These are phyloP conservation scores for Aspergillus fumigatiaffinis DNA, from an alignment of 2,329 filamentous ascomycete genomes.

Conservation along the genomic window DNA sequence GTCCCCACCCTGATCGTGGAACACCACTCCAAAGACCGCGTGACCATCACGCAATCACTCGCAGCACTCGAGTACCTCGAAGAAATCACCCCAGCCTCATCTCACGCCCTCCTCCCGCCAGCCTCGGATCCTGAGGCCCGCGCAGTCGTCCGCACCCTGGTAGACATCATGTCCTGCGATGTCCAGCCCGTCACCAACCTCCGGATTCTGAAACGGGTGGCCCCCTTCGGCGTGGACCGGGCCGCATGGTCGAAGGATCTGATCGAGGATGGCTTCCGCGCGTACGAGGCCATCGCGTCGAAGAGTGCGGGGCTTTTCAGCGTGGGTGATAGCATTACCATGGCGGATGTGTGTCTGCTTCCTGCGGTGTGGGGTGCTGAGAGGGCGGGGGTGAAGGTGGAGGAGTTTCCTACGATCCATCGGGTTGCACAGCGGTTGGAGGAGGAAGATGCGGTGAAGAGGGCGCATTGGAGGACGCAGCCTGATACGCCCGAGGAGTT, in stretches of 20 bases:
- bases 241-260: slow-evolving; percentile 51
- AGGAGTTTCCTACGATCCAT: slow-evolving; percentile 45
- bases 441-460: slow-evolving; percentile 48
- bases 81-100: slow-evolving; percentile 47
- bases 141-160: slow-evolving; percentile 52
- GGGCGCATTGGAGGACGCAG: slow-evolving; percentile 53
- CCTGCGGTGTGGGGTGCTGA: slow-evolving; percentile 58
- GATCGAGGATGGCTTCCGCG: slow-evolving; percentile 51
- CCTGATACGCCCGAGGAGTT: slow-evolving; percentile 51
- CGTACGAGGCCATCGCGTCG: slow-evolving; percentile 50
- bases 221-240: slow-evolving; percentile 41
- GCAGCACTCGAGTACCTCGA: slow-evolving; percentile 62
- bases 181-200: slow-evolving; percentile 60
- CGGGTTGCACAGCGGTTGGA: slow-evolving; percentile 47
- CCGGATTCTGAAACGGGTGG: slow-evolving; percentile 49
- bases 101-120: slow-evolving; percentile 45
- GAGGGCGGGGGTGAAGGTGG: slow-evolving; percentile 52
- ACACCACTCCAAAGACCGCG: slow-evolving; percentile 11
- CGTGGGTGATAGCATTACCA: slow-evolving; percentile 52
- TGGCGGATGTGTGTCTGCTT: slow-evolving; percentile 58
- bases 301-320: slow-evolving; percentile 48
- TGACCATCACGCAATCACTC: slow-evolving; percentile 54
- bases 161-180: slow-evolving; percentile 54
- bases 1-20: slow-evolving; percentile 53
- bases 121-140: slow-evolving; percentile 37